Evolutionary conservation across 1,139 yeast species (phyloP), one percentile per base, ranked within the genome.

Genomic region (Hyphopichia khmerensis): DNA sequence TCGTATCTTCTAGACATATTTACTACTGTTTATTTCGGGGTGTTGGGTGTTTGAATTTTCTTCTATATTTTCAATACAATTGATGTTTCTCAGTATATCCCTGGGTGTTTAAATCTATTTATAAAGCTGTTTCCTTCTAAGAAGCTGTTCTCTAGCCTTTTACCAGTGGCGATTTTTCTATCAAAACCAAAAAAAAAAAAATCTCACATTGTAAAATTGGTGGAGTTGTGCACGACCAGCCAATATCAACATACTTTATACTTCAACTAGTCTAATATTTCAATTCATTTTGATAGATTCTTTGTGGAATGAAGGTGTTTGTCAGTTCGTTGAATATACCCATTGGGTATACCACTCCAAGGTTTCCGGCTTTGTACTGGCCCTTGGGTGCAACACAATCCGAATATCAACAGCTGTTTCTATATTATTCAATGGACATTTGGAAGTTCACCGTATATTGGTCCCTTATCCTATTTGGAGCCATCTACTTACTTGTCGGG

Each of bases 401-500:
- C 14, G 52, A 60, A 32, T 85, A 75, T 63, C 64, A 74, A 26
- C 60, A 73, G 19, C 74, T 90, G 38, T 81, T 75, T 48, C 75
- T 93, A 11, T 91, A 88, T 64, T 79, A 81, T 53, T 67, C 83
- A 2, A 51, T 59, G 29, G 97, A 90, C 55, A 80, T 91, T n/a
- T 90, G 96, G 96, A 64, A 64, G 51, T 93, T 88, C 68, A 87
- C 96, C 0, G 72, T 88, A 6, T 75, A 66, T 50, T 93, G 99
- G 99, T 77, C 87, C 8, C 55, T 93, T 40, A 82, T 90, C 13
- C 64, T 88, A 49, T 84, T 79, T 57, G 74, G 74, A 0, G 79
- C 75, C 2, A 75, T 87, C 48, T 89, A 89, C 60, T 60, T 72
- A 2, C 67, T 79, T 1, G 85, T 93, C 0, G 96, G 95, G 0